These are phyloP conservation scores for Pichia sp. DNA, from an alignment of 1,139 yeast species.

Conservation along the genomic window DNA sequence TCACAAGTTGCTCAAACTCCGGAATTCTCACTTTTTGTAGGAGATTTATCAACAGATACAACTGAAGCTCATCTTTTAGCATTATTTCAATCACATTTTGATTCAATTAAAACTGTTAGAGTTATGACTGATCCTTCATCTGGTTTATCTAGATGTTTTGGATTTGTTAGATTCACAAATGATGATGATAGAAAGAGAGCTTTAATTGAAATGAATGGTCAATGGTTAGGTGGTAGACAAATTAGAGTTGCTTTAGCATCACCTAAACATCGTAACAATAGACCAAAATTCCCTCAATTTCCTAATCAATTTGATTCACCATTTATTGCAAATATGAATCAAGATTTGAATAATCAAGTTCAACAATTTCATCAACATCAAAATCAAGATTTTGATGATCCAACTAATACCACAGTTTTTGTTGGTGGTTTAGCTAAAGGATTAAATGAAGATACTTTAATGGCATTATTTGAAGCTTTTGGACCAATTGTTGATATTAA, in stretches of 20 bases:
- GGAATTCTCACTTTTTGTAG: slow-evolving; percentile 76
- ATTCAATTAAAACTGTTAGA: slow-evolving; percentile 75
- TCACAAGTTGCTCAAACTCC: slow-evolving; percentile 34
- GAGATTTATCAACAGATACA: slow-evolving; percentile 73
- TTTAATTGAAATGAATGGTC: slow-evolving; percentile 75
- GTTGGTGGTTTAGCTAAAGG: slow-evolving; percentile 81
- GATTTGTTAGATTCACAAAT: slow-evolving; percentile 76
- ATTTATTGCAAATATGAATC: slow-evolving; percentile 1
- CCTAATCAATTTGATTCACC: slow-evolving; percentile 10
- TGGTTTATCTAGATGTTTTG: slow-evolving; percentile 78
- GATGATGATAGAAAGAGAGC: slow-evolving; percentile 73
- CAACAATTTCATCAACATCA: slow-evolving; percentile 12
- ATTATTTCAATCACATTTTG: slow-evolving; percentile 61
- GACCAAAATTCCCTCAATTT: not conserved
- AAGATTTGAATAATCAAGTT: slow-evolving; percentile 5
- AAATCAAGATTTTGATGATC: slow-evolving; percentile 39
- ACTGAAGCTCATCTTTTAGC: slow-evolving; percentile 65
- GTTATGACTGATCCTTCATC: slow-evolving; percentile 79
- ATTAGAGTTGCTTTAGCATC: slow-evolving; percentile 72
- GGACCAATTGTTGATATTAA: slow-evolving; percentile 81
- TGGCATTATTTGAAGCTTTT: slow-evolving; percentile 71
- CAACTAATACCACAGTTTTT: slow-evolving; percentile 86
- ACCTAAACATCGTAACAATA: slow-evolving; percentile 42
- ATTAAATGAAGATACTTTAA: slow-evolving; percentile 69
- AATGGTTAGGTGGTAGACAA: slow-evolving; percentile 63